phyloP scores from a whole-genome alignment of 495 filamentous ascomycete species.

The Collariella sp. region DNA sequence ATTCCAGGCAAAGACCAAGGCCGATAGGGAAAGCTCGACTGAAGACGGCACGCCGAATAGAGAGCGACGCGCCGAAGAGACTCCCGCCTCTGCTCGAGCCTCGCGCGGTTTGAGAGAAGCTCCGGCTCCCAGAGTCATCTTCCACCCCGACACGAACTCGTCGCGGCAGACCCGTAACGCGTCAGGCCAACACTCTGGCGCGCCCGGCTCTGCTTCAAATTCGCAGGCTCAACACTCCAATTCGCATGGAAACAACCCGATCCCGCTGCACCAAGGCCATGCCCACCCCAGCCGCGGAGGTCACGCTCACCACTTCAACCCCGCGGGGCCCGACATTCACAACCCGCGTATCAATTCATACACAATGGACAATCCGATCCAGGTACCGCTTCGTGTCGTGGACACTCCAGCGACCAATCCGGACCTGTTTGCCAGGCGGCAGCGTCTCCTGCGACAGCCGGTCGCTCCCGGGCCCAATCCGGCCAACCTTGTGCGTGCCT shows the following conservation, averaged over 20 bases:
- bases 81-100: constrained; percentile 45
- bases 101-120: constrained; percentile 68
- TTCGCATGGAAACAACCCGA: constrained; percentile 14
- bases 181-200: constrained; percentile 36
- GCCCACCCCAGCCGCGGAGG: constrained; percentile 28
- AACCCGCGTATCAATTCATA: constrained; percentile 50
- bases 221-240: constrained; percentile 25
- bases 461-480: constrained; percentile 18
- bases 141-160: constrained; percentile 63
- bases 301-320: constrained; percentile 32
- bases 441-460: constrained; percentile 25
- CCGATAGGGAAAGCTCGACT: constrained; percentile 45
- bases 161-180: constrained; percentile 51
- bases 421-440: constrained; percentile 46
- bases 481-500: constrained; percentile 12
- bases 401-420: constrained; percentile 62
- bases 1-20: constrained; percentile 41
- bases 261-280: constrained; percentile 17
- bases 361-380: constrained; percentile 47
- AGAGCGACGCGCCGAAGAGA: constrained; percentile 53
- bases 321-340: constrained; percentile 30
- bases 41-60: constrained; percentile 56
- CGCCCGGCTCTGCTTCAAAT: constrained; percentile 18
- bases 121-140: constrained; percentile 70
- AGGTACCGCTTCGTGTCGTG: constrained; percentile 58